Percentiles rank a stretch among this genome's conserved stretches.
Evolutionary conservation across 805 yeast species (phyloP).

Genomic region (Priceomyces haplophilus): DNA sequence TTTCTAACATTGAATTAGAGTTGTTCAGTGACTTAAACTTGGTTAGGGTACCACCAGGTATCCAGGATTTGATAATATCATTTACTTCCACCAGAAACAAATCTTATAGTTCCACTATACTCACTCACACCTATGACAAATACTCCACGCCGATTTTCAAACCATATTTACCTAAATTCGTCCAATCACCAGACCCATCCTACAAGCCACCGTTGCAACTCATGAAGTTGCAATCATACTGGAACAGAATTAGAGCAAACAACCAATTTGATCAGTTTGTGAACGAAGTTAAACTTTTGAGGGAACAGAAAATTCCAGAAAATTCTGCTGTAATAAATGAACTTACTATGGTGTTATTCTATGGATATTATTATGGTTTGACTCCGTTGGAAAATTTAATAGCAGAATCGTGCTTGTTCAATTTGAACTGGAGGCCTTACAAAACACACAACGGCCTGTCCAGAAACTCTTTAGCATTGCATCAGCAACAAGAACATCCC

Average conservation of each 20-base stretch:
- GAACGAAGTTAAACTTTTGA: constrained; percentile 25
- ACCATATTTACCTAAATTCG: constrained; percentile 31
- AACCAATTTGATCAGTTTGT: constrained; percentile 32
- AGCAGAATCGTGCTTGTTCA: constrained; percentile 38
- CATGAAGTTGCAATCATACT: constrained; percentile 34
- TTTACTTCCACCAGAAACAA: constrained; percentile 33
- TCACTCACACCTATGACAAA: constrained; percentile 24
- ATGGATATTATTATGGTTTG: constrained; percentile 41
- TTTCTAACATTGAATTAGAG: constrained; percentile 29
- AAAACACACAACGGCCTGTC: constrained; percentile 13
- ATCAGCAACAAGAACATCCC: neutral
- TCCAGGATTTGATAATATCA: constrained; percentile 40
- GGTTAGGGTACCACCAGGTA: constrained; percentile 39
- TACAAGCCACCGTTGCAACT: constrained; percentile 36
- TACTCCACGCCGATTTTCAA: constrained; percentile 29
- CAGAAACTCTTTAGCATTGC: constrained; percentile 8
- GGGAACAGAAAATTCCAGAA: constrained; percentile 20
- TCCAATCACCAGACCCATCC: constrained; percentile 22
- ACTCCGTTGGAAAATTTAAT: constrained; percentile 43
- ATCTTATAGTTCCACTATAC: constrained; percentile 20
- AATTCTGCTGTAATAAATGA: constrained; percentile 27
- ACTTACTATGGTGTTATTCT: constrained; percentile 37
- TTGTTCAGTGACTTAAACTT: constrained; percentile 35
- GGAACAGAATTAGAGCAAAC: constrained; percentile 39
- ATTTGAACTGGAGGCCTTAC: constrained; percentile 44